phyloP scores from a whole-genome alignment of 331 rosid genomes.

The Acacia pycnantha region DNA sequence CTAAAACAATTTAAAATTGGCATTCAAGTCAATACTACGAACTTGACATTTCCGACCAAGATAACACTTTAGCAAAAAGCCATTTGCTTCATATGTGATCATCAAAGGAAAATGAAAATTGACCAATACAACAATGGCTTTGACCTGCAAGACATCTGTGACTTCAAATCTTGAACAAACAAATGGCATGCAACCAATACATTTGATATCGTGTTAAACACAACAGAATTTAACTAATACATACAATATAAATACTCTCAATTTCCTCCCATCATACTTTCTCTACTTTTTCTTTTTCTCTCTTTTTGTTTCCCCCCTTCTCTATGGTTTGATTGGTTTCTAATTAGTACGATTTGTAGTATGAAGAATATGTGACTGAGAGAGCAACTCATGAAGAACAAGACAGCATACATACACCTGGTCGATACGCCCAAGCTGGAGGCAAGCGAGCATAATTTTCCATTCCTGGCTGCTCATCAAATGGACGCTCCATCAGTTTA shows the following conservation, averaged over 20 bases:
- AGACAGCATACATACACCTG: slow-evolving; percentile 98
- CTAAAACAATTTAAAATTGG: no score
- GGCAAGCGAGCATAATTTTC: slow-evolving; percentile 97
- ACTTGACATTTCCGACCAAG: background rate
- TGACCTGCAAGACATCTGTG: background rate
- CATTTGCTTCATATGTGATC: background rate
- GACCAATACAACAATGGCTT: background rate
- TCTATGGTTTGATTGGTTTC: background rate
- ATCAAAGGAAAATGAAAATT: background rate
- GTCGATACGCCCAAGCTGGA: slow-evolving; percentile 99
- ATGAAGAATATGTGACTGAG: slow-evolving; percentile 7
- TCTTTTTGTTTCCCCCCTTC: background rate
- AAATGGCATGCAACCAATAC: slow-evolving; percentile 8
- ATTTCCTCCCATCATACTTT: background rate
- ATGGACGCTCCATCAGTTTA: slow-evolving; percentile 82
- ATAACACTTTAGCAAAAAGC: background rate
- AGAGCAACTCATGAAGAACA: slow-evolving; percentile 75
- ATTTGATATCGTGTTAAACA: slow-evolving; percentile 10
- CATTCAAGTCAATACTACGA: no score
- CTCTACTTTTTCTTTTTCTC: background rate
- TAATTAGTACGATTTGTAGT: slow-evolving; percentile 24
- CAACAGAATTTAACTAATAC: slow-evolving; percentile 20
- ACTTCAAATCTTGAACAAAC: background rate
- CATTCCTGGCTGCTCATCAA: slow-evolving; percentile 97
- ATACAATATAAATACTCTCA: slow-evolving; percentile 39